Conservation (phyloP, 768 basidiomycete genomes). For the Suillus subaureus region DNA sequence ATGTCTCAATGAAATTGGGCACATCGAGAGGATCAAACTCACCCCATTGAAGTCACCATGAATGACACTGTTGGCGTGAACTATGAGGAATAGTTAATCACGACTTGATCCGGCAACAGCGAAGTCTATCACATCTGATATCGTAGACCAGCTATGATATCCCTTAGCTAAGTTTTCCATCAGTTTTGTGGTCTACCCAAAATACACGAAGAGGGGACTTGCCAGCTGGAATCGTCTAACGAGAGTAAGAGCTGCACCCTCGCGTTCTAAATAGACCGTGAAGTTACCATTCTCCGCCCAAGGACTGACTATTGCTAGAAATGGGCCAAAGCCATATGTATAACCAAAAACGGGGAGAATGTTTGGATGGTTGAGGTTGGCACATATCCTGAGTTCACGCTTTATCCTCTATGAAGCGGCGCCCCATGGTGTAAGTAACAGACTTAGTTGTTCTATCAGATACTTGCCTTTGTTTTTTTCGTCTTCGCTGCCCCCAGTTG, state of each 20-base stretch:
- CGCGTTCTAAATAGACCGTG: slow-evolving; percentile 17
- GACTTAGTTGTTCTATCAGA: no score
- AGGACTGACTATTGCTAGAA: slow-evolving; percentile 25
- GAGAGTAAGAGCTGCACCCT: not conserved
- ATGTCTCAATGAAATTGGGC: not conserved
- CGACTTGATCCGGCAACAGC: not conserved
- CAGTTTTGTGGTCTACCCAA: not conserved
- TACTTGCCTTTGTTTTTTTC: slow-evolving; percentile 13
- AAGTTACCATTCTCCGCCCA: slow-evolving; percentile 29
- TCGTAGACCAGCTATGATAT: not conserved
- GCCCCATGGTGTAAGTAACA: not conserved
- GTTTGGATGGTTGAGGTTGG: slow-evolving; percentile 17
- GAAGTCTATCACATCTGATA: not conserved
- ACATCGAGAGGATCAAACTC: not conserved
- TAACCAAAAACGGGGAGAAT: slow-evolving; percentile 23
- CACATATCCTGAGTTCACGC: slow-evolving; percentile 26
- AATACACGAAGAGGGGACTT: not conserved
- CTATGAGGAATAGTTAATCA: not conserved
- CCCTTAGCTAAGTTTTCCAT: not conserved
- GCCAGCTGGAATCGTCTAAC: slow-evolving; percentile 14
- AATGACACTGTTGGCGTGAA: not conserved
- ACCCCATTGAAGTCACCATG: slow-evolving; percentile 15
- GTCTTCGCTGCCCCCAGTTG: not conserved
- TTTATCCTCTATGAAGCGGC: slow-evolving; percentile 14
- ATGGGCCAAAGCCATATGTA: slow-evolving; percentile 20